These are phyloP conservation scores for Achaetomiella virescens DNA, from an alignment of 495 filamentous ascomycete genomes.

Conservation along the genomic window DNA sequence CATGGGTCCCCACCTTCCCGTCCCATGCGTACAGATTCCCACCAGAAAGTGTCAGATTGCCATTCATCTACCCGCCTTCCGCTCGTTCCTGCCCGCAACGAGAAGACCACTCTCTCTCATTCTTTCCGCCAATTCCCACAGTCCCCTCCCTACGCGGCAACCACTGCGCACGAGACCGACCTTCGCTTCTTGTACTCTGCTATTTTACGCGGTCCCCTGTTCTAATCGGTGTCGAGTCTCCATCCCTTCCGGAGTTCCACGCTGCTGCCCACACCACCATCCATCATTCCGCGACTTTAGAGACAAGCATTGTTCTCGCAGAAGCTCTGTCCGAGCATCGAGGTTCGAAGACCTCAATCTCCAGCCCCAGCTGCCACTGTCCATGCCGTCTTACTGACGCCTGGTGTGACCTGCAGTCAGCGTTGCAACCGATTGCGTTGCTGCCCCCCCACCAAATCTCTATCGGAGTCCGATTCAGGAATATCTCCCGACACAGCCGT, in stretches of 20 bases:
- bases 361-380: background rate
- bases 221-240: constrained; percentile 12
- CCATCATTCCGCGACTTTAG: background rate
- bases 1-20: constrained; percentile 12
- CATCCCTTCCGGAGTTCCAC: constrained; percentile 24
- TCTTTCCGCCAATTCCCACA: constrained; percentile 12
- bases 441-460: background rate
- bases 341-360: constrained; percentile 1
- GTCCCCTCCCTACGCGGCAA: constrained; percentile 7
- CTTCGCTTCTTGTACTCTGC: constrained; percentile 23
- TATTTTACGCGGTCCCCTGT: constrained; percentile 14
- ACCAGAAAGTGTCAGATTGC: constrained; percentile 20
- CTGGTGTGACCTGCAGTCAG: background rate
- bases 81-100: constrained; percentile 8
- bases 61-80: constrained; percentile 21
- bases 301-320: background rate
- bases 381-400: constrained; percentile 4
- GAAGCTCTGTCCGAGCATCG: background rate
- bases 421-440: constrained; percentile 1
- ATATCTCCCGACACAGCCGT: constrained; percentile 2
- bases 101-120: constrained; percentile 8
- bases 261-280: constrained; percentile 9
- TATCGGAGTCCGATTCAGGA: constrained; percentile 13
- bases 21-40: constrained; percentile 11
- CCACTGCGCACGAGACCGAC: constrained; percentile 15